Conservation (phyloP, 768 basidiomycete species). For the Hericium rajendrae region DNA sequence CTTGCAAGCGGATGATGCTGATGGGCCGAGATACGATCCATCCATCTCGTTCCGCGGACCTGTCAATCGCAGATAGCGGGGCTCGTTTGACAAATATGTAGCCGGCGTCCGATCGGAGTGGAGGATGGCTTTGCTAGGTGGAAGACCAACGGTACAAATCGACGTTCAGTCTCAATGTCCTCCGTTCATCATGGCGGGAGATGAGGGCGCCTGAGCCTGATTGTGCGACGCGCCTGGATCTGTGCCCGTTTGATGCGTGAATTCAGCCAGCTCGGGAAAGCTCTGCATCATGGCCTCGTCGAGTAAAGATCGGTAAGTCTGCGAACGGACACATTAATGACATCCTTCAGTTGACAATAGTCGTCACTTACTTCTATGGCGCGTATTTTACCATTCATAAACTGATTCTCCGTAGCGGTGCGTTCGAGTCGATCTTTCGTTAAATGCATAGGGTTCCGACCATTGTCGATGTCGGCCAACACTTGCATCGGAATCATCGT, state of each 20-base stretch:
- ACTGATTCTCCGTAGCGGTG: conserved; percentile 83
- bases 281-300: conserved; percentile 62
- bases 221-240: not conserved
- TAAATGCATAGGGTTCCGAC: conserved; percentile 72
- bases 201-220: no score
- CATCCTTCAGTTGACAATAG: not conserved
- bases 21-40: not conserved
- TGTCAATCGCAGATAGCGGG: no score
- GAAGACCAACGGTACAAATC: no score
- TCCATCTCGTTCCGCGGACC: not conserved
- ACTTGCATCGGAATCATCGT: conserved; percentile 72
- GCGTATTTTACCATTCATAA: conserved; percentile 82
- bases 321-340: conserved; percentile 2
- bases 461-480: conserved; percentile 68
- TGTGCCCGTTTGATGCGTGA: conserved; percentile 1
- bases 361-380: conserved; percentile 53
- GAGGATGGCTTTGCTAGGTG: no score
- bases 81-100: no score
- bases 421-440: conserved; percentile 75
- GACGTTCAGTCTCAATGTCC: no score
- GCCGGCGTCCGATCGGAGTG: no score
- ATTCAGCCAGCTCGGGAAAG: conserved; percentile 53
- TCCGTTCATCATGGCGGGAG: no score
- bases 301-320: conserved; percentile 64
- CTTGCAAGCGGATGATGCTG: not conserved